Percentiles rank a stretch among this genome's conserved stretches.
phyloP scores from a whole-genome alignment of 371 early-diverging fungal species.

The Mucor indicus region DNA sequence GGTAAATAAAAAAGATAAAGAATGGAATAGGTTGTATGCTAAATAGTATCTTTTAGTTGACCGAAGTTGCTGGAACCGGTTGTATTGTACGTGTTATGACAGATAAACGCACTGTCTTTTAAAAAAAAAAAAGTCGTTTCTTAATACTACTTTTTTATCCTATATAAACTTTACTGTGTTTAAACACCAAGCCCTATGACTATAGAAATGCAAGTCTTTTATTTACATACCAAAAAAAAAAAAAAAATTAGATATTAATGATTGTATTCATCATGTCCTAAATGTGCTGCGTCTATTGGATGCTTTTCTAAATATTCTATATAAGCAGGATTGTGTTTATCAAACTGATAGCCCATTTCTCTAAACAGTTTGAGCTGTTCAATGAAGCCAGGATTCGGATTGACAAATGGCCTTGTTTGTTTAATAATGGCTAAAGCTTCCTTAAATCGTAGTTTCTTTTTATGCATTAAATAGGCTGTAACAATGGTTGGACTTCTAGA shows the following conservation, averaged over 20 bases:
- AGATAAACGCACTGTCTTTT: constrained; percentile 73
- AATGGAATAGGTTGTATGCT: no score
- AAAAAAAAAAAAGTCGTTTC: constrained; percentile 13
- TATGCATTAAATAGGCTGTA: constrained; percentile 72
- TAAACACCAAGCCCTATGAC: no score
- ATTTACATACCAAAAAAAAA: no score
- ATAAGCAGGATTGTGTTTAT: constrained; percentile 53
- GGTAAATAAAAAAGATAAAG: constrained; percentile 38
- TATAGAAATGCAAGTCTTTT: no score
- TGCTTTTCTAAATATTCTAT: constrained; percentile 55
- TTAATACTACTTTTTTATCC: no score
- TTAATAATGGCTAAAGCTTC: constrained; percentile 58
- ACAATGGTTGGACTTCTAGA: constrained; percentile 43
- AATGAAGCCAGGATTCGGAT: constrained; percentile 76
- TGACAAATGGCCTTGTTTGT: constrained; percentile 50
- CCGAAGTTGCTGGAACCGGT: constrained; percentile 83
- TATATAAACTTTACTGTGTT: no score
- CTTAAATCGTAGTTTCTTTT: constrained; percentile 33
- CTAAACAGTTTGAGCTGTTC: constrained; percentile 66
- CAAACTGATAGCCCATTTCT: constrained; percentile 58
- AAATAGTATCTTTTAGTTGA: constrained; percentile 47
- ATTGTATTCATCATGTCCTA: constrained; percentile 28
- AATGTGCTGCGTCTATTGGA: constrained; percentile 35
- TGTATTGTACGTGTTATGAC: constrained; percentile 88
- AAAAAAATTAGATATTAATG: no score